Conservation (phyloP, 495 filamentous ascomycete genomes). For the Penicillium nucicola region DNA sequence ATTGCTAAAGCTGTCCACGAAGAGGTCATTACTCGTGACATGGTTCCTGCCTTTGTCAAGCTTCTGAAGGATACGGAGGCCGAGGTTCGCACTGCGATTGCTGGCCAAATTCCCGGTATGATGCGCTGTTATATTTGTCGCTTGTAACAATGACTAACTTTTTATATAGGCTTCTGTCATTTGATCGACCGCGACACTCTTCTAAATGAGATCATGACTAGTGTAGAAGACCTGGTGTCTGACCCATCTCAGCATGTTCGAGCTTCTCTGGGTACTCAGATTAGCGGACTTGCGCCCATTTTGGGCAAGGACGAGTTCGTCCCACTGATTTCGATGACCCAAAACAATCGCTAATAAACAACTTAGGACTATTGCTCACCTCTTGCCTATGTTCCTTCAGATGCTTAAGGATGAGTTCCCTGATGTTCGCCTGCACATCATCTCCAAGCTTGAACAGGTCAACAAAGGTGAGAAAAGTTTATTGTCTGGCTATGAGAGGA, state of each 20-base stretch:
- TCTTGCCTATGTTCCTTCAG: conserved; percentile 97
- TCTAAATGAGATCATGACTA: conserved; percentile 95
- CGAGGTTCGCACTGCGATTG: conserved; percentile 94
- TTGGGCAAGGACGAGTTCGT: conserved; percentile 96
- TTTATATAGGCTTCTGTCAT: conserved; percentile 74
- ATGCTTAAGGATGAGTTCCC: conserved; percentile 99
- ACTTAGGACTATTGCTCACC: conserved; percentile 83
- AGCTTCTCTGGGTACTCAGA: conserved; percentile 91
- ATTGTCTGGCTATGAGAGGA: background rate
- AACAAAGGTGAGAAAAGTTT: conserved; percentile 72
- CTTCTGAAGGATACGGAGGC: conserved; percentile 96
- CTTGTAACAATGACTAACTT: conserved; percentile 13
- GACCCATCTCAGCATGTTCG: conserved; percentile 96
- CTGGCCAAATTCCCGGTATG: conserved; percentile 90
- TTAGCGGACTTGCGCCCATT: conserved; percentile 94
- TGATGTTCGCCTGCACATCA: conserved; percentile 95
- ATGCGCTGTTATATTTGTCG: background rate
- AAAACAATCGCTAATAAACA: background rate
- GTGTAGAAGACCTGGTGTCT: conserved; percentile 91
- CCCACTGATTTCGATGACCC: background rate
- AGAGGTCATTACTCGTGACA: conserved; percentile 88
- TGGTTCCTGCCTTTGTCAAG: conserved; percentile 96
- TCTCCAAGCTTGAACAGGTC: conserved; percentile 95
- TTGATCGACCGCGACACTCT: conserved; percentile 83
- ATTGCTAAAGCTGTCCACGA: conserved; percentile 98